Evolutionary conservation across 2,329 filamentous ascomycete species (phyloP).

Genomic region (Tolypocladium tundrense): DNA sequence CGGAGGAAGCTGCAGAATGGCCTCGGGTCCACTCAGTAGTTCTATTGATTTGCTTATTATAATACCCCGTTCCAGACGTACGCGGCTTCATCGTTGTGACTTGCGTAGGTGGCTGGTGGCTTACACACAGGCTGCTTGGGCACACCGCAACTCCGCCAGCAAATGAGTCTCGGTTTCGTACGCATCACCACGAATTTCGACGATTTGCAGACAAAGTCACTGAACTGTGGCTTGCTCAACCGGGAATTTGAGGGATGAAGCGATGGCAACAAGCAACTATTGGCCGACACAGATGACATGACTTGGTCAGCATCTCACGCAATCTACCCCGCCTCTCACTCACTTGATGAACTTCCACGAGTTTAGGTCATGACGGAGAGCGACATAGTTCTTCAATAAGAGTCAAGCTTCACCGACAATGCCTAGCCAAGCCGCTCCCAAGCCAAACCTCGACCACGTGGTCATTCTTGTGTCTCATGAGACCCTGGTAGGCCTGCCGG

Average conservation of each 20-base stretch:
- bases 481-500: slow-evolving; percentile 34
- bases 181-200: too few species aligned
- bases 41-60: too few species aligned
- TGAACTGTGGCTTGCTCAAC: not conserved
- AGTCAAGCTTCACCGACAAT: not conserved
- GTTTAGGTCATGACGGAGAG: not conserved
- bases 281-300: not conserved
- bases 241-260: not conserved
- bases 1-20: too few species aligned
- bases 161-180: too few species aligned
- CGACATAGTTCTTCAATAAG: not conserved
- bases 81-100: too few species aligned
- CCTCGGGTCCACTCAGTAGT: too few species aligned
- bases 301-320: not conserved
- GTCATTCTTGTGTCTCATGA: slow-evolving; percentile 49
- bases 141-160: not conserved
- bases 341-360: not conserved
- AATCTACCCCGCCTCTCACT: not conserved
- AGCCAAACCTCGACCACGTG: slow-evolving; percentile 47
- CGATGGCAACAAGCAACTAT: not conserved
- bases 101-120: too few species aligned
- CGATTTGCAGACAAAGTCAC: too few species aligned
- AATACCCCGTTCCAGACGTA: too few species aligned
- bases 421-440: slow-evolving; percentile 3
- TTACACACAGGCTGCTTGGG: too few species aligned